These are phyloP conservation scores for Trifolium dubium DNA, from an alignment of 306 rosid genomes.

Conservation along the genomic window DNA sequence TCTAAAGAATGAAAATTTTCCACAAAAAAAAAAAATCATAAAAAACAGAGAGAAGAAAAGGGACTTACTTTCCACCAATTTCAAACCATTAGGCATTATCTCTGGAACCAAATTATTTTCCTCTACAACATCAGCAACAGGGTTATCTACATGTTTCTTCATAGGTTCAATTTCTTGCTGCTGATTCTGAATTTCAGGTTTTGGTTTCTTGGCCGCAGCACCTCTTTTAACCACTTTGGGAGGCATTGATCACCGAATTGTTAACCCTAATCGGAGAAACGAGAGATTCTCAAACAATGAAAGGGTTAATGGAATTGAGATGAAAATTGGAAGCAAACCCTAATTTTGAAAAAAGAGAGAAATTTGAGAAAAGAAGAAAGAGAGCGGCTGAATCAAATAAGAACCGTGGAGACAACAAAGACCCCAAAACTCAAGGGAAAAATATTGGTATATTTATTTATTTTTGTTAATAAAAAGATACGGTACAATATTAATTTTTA, in stretches of 20 bases:
- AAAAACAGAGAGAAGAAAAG: background rate
- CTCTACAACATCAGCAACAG: conserved; percentile 38
- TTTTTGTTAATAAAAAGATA: too few relatives aligned
- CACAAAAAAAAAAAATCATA: background rate
- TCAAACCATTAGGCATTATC: conserved; percentile 44
- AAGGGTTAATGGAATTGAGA: background rate
- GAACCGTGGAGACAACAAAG: too few relatives aligned
- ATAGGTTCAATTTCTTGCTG: conserved; percentile 30
- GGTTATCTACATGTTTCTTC: conserved; percentile 43
- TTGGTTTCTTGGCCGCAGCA: conserved; percentile 29
- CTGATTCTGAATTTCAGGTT: conserved; percentile 26
- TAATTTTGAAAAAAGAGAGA: background rate
- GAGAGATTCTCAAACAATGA: conserved; percentile 10
- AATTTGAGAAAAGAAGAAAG: background rate
- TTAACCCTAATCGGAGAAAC: conserved; percentile 10
- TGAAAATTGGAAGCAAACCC: conserved; percentile 4
- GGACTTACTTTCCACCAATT: conserved; percentile 60
- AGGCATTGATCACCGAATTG: conserved; percentile 37
- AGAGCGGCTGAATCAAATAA: too few relatives aligned
- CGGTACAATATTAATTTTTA: too few relatives aligned
- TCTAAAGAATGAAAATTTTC: conserved; percentile 1
- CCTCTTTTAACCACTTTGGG: conserved; percentile 44
- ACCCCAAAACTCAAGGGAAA: too few relatives aligned
- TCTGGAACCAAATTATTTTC: conserved; percentile 43
- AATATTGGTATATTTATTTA: too few relatives aligned